Evolutionary conservation across 2,329 filamentous ascomycete species (phyloP), one percentile per base, ranked within the genome.

Genomic region (Pseudofabraea citricarpa): DNA sequence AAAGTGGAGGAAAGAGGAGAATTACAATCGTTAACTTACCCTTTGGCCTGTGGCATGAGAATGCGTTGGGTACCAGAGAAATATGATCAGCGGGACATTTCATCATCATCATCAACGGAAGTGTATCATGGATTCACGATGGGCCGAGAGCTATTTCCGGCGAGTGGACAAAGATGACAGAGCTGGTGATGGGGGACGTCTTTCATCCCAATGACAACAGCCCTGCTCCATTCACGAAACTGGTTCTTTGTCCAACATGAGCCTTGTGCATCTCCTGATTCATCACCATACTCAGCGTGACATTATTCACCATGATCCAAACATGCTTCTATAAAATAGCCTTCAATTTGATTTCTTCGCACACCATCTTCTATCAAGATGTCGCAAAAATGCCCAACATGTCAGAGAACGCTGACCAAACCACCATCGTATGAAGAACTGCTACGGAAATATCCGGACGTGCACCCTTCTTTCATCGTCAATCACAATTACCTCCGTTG

Each of bases 1-100:
- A 83, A 83, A 82, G 64, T 75, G 77, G 72, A 77, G 77, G 79
- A 77, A 56, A 83, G 78, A 79, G 52, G 54, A 68, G 73, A 60
- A 64, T 52, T 52, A 52, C 49, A 44, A 54, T 53, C 64, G 71
- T 74, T 72, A 58, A 71, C 75, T 80, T 81, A 80, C 74, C 74
- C 74, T 78, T 69, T 65, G 68, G 67, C 70, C 71, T 65, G 50
- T 50, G 54, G 59, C 59, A 60, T 60, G 58, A 54, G 54, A 61
- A 57, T 60, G 59, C 57, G 49, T 62, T 53, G 57, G 58, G 56
- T 47, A 41, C 37, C n/a, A 48, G 48, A 57, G 54, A 59, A 59
- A 58, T 53, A 51, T 46, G 47, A 49, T 59, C 54, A 57, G 55
- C 36, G 19, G n/a, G 18, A 19, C 27, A 16, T 20, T 13, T 21